Conservation (phyloP, 208 protist species). For the Crithidia thermophila region DNA sequence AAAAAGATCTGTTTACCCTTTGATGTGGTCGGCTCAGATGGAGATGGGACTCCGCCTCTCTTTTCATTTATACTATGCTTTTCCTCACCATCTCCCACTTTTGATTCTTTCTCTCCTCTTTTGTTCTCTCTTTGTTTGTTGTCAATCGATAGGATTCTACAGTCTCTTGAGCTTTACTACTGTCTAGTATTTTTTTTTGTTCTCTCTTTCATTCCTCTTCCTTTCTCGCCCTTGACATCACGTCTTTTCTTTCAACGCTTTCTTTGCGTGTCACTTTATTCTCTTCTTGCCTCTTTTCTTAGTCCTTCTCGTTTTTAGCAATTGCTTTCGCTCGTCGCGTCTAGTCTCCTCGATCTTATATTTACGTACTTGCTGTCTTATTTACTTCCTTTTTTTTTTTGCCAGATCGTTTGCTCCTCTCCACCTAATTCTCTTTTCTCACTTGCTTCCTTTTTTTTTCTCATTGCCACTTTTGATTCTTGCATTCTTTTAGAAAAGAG, state of each 20-base stretch:
- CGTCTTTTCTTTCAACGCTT: too few relatives aligned
- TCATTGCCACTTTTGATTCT: not conserved
- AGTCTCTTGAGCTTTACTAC: too few relatives aligned
- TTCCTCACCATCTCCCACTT: not conserved
- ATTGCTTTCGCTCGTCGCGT: too few relatives aligned
- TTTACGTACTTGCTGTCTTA: too few relatives aligned
- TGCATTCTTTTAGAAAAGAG: not conserved
- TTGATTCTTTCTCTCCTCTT: constrained; percentile 1
- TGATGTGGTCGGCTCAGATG: too few relatives aligned
- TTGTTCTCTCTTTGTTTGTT: constrained; percentile 1
- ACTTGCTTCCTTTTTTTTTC: constrained; percentile 5
- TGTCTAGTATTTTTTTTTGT: constrained; percentile 4
- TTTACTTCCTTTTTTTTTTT: too few relatives aligned
- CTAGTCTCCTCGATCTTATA: too few relatives aligned
- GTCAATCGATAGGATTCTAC: too few relatives aligned
- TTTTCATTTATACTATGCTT: too few relatives aligned
- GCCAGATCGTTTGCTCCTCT: too few relatives aligned
- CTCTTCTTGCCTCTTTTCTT: not conserved
- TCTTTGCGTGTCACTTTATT: constrained; percentile 10
- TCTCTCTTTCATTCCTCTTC: not conserved
- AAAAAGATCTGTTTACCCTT: not conserved
- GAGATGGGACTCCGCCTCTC: too few relatives aligned
- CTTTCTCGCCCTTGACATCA: not conserved
- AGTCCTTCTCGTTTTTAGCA: constrained; percentile 9
- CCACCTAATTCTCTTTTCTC: constrained; percentile 12